A percentile compares a stretch with the other conserved stretches of the same genome.
Conservation (phyloP, 2,329 filamentous ascomycete species). For the Trichoderma pleuroti region DNA sequence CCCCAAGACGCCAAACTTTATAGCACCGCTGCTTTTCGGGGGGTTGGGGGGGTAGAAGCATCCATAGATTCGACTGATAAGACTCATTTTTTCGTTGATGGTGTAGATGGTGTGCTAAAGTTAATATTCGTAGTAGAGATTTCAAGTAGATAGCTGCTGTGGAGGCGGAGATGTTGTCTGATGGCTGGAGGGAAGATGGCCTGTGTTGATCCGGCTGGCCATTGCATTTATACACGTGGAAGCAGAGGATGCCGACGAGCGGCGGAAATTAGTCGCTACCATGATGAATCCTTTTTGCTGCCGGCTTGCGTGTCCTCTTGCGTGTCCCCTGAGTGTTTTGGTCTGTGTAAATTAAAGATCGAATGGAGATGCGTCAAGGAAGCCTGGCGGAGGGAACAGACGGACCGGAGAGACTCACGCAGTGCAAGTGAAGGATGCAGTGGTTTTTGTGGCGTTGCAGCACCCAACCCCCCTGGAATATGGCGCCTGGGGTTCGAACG, state of each 20-base stretch:
- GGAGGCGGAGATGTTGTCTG: neutral
- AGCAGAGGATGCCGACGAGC: neutral
- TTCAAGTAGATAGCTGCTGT: neutral
- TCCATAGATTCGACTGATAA: constrained; percentile 13
- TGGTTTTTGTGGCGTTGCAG: too few species aligned
- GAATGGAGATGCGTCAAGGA: neutral
- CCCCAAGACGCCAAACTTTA: constrained; percentile 42
- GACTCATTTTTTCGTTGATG: neutral
- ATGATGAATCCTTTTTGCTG: neutral
- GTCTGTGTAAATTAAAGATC: neutral
- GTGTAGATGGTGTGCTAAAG: neutral
- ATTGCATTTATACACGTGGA: neutral
- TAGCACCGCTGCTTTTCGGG: constrained; percentile 22
- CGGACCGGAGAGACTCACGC: too few species aligned
- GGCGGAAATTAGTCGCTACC: neutral
- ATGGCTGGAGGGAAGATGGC: neutral
- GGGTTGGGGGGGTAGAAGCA: constrained; percentile 5
- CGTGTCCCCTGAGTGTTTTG: neutral
- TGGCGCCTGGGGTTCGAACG: too few species aligned
- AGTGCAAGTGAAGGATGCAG: too few species aligned
- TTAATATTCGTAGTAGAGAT: neutral
- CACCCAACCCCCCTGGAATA: neutral
- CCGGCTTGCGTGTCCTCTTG: neutral
- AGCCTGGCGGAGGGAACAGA: neutral
- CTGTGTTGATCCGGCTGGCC: neutral